Evolutionary conservation across 139 green algal species (phyloP).

Genomic region (Penium margaritaceum): DNA sequence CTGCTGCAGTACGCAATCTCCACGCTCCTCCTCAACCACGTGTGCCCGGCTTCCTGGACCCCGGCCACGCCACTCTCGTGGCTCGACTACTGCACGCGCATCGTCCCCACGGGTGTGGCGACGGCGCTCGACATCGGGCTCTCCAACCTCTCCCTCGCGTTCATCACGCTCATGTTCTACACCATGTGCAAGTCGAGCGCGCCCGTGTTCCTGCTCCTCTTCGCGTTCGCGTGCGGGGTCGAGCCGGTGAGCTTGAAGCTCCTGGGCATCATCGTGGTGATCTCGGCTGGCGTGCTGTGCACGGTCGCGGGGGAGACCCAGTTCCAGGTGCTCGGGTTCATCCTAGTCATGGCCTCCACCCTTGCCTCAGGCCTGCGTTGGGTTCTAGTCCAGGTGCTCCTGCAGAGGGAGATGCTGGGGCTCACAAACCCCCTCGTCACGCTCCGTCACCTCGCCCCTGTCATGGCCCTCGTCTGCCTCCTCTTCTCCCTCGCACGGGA

Average conservation of each 20-base stretch:
- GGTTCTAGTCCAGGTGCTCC: slow-evolving; percentile 21
- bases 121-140: slow-evolving; percentile 83
- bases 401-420: not conserved
- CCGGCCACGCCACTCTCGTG: slow-evolving; percentile 1
- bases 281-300: slow-evolving; percentile 52
- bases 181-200: slow-evolving; percentile 45
- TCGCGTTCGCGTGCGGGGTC: slow-evolving; percentile 69
- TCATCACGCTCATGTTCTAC: slow-evolving; percentile 33
- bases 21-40: slow-evolving; percentile 1
- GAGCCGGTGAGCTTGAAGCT: slow-evolving; percentile 51
- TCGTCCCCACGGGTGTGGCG: slow-evolving; percentile 75
- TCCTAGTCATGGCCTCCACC: slow-evolving; percentile 12
- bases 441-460: not conserved
- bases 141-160: slow-evolving; percentile 74
- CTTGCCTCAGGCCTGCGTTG: slow-evolving; percentile 17
- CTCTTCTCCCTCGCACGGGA: slow-evolving; percentile 10
- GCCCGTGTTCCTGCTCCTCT: slow-evolving; percentile 85
- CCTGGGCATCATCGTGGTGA: slow-evolving; percentile 65
- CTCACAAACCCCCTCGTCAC: not conserved
- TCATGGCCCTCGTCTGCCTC: slow-evolving; percentile 1
- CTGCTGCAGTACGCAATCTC: slow-evolving; percentile 19
- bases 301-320: slow-evolving; percentile 69
- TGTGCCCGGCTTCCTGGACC: slow-evolving; percentile 4
- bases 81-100: slow-evolving; percentile 27
- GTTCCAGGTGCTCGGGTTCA: slow-evolving; percentile 60